These are phyloP conservation scores for Silybum marianum DNA, from an alignment of 129 eudicot species.

Conservation along the genomic window DNA sequence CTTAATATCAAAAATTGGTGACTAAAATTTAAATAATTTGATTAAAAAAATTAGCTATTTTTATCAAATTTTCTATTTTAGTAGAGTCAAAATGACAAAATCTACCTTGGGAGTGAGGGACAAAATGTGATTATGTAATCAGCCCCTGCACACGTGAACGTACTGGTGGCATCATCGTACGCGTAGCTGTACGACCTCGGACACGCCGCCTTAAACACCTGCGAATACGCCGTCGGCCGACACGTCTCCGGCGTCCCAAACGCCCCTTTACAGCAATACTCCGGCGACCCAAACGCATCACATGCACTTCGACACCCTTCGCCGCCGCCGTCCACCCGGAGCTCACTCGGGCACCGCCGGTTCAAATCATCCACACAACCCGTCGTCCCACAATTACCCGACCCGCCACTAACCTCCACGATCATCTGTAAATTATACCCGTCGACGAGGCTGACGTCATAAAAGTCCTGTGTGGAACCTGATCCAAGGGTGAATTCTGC, in stretches of 20 bases:
- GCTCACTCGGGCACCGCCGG: slow-evolving; percentile 60
- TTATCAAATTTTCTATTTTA: too few relatives aligned
- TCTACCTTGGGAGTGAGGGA: slow-evolving; percentile 57
- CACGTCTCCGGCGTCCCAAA: slow-evolving; percentile 57
- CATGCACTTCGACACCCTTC: slow-evolving; percentile 73
- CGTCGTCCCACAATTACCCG: slow-evolving; percentile 62
- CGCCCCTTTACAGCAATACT: slow-evolving; percentile 66
- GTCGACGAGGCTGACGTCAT: slow-evolving; percentile 77
- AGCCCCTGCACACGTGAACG: slow-evolving; percentile 69
- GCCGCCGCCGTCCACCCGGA: slow-evolving; percentile 41
- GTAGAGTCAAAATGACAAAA: too few relatives aligned
- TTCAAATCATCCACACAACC: slow-evolving; percentile 66
- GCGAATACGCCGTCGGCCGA: slow-evolving; percentile 58
- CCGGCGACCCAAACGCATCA: slow-evolving; percentile 59
- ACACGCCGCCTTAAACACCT: slow-evolving; percentile 69
- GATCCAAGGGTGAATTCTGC: slow-evolving; percentile 83
- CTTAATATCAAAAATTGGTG: too few relatives aligned
- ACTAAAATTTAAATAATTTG: too few relatives aligned
- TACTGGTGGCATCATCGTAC: slow-evolving; percentile 76
- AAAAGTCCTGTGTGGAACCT: slow-evolving; percentile 52
- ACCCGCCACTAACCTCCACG: slow-evolving; percentile 57
- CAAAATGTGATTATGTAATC: slow-evolving; percentile 66
- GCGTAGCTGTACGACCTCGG: slow-evolving; percentile 79
- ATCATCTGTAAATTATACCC: slow-evolving; percentile 66
- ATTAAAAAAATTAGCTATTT: too few relatives aligned